Conservation (phyloP, 257 asterid genomes). For the Mitragyna speciosa region DNA sequence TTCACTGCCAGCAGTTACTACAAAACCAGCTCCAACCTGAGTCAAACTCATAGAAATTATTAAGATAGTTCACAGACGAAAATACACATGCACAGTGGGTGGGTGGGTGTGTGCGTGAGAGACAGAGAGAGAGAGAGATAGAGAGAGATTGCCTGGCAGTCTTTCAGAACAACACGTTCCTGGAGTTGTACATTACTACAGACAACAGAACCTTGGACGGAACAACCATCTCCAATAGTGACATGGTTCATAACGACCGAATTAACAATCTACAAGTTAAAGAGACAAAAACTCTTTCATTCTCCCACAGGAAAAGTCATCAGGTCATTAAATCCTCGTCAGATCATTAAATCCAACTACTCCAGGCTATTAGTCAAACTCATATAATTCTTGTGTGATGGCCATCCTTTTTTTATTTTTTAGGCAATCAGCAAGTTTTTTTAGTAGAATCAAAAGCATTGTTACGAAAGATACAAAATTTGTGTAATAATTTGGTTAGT, state of each 20-base stretch:
- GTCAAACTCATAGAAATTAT: neutral
- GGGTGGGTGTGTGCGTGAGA: too few species aligned
- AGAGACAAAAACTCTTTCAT: neutral
- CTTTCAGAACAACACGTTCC: conserved; percentile 86
- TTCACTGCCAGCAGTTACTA: conserved; percentile 79
- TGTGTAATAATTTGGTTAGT: neutral
- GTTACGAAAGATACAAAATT: neutral
- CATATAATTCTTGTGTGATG: neutral
- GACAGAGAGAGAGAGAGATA: conserved; percentile 15
- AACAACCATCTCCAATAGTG: conserved; percentile 85
- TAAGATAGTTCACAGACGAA: neutral
- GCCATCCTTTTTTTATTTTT: neutral
- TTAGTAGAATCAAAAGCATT: neutral
- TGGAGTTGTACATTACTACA: conserved; percentile 94
- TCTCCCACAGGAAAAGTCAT: neutral
- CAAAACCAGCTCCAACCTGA: conserved; percentile 96
- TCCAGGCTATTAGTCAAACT: neutral
- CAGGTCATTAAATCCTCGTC: neutral
- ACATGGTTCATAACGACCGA: conserved; percentile 95
- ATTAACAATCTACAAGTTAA: conserved; percentile 65
- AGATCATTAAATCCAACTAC: neutral
- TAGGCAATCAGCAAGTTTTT: neutral
- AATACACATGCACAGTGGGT: neutral
- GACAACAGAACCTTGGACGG: conserved; percentile 85
- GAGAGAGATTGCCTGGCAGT: conserved; percentile 69